Conservation (phyloP, 768 basidiomycete species). For the Amanita thiersii region DNA sequence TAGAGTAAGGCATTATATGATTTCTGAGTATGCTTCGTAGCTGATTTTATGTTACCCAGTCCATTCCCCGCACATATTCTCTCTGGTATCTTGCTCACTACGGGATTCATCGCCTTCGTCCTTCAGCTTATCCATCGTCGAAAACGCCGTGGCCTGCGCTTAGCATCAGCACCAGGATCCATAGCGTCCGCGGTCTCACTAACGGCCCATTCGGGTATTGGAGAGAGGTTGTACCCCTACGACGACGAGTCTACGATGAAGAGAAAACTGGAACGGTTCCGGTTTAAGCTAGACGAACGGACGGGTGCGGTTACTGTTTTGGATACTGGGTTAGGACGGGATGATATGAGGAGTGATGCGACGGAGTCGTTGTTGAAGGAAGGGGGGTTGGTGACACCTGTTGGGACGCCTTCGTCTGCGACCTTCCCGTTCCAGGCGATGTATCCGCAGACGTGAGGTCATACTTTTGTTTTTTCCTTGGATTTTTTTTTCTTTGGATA, state of each 20-base stretch:
- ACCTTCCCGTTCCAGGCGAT: too few relatives aligned
- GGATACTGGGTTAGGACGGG: too few relatives aligned
- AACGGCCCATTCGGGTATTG: conserved; percentile 55
- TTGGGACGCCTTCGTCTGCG: too few relatives aligned
- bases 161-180: conserved; percentile 52
- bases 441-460: too few relatives aligned
- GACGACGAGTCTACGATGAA: conserved; percentile 39
- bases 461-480: too few relatives aligned
- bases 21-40: too few relatives aligned
- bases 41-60: conserved; percentile 32
- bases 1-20: too few relatives aligned
- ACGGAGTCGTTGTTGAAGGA: too few relatives aligned
- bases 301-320: conserved; percentile 60
- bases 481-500: too few relatives aligned
- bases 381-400: too few relatives aligned
- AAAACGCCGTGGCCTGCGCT: conserved; percentile 38
- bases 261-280: conserved; percentile 39
- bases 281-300: conserved; percentile 45
- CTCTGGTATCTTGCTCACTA: conserved; percentile 35
- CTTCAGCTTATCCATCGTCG: conserved; percentile 40
- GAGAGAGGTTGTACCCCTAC: conserved; percentile 51
- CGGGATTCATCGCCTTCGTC: conserved; percentile 37
- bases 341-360: too few relatives aligned
- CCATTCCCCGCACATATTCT: conserved; percentile 45
- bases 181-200: conserved; percentile 50